Evolutionary conservation across 1,284 basidiomycete species (phyloP), one percentile per base, ranked within the genome.

Genomic region (Fistulinella staudtii): DNA sequence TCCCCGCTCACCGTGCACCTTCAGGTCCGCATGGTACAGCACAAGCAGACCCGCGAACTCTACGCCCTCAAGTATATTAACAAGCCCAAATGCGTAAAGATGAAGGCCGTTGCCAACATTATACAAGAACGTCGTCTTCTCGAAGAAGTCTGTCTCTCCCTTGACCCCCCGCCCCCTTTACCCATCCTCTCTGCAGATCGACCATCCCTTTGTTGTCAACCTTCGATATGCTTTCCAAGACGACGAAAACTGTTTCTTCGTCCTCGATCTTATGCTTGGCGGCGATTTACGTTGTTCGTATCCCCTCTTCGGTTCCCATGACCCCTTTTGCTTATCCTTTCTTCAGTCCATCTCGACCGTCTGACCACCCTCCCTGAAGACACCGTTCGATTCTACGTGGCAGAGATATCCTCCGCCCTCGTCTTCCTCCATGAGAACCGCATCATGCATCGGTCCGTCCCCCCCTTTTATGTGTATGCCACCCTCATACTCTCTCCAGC

Each of bases 1-100:
- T 25, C 39, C 41, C 25, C 41, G 28, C 22, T 36, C 22, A 41
- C 21, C 15, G n/a, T n/a, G n/a, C 43, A 23, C 1, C 1, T 24
- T 11, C 37, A 96, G 93, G 93, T 99, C 67, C 86, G 94, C 40
- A 94, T 99, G 41, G 94, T 99, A 7, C 93, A 98, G 69, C 95
- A 98, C 73, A 99, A 98, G 63, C 92, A 97, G 69, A 89, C 91
- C 14, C 88, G 91, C 50, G 89, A 93, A 20, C 76, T 99, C 25
- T 98, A 94, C 61, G 95, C 95, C 8, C 82, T 99, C 65, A 99
- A 99, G 69, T 99, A 99, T 71, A 99, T 99, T 72, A 98, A 98
- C 77, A 99, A 99, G 68, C 66, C 85, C 28, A 95, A 95, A 75
- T 97, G 93, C 61, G 90, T 96, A 53, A 94, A 93, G 75, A 96